Conservation (phyloP, 1,284 basidiomycete species). For the Ganoderma boninense region DNA sequence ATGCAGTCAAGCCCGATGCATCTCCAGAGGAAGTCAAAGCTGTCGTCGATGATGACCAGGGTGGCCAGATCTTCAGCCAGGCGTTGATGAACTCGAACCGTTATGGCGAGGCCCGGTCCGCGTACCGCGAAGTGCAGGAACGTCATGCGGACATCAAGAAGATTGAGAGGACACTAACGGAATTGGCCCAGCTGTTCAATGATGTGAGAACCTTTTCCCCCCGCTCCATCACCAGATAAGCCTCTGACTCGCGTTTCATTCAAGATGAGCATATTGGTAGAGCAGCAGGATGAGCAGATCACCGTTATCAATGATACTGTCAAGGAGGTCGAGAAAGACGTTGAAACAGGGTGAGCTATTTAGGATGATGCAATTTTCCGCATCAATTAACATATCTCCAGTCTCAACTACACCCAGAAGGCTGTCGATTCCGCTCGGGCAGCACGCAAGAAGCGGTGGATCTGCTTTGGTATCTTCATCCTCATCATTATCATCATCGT, state of each 20-base stretch:
- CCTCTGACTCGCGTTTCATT: conserved; percentile 2
- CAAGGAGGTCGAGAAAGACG: conserved; percentile 77
- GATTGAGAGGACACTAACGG: conserved; percentile 92
- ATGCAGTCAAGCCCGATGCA: conserved; percentile 91
- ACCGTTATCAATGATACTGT: conserved; percentile 83
- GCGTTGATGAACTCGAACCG: conserved; percentile 93
- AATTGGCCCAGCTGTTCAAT: conserved; percentile 95
- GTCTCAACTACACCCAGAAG: conserved; percentile 83
- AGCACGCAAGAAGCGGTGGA: conserved; percentile 94
- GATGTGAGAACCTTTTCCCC: conserved; percentile 64
- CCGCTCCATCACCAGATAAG: not conserved
- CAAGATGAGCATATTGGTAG: conserved; percentile 89
- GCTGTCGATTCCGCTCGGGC: conserved; percentile 89
- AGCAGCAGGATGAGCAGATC: conserved; percentile 92
- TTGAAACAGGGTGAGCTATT: conserved; percentile 78
- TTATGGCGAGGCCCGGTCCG: conserved; percentile 89
- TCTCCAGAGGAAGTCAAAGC: conserved; percentile 90
- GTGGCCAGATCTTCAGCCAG: conserved; percentile 93
- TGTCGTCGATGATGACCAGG: conserved; percentile 87
- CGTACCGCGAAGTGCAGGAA: conserved; percentile 95
- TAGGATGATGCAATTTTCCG: not conserved
- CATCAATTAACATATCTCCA: conserved; percentile 40
- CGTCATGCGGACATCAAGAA: conserved; percentile 96
- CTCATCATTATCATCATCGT: conserved; percentile 68
- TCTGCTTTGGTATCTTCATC: conserved; percentile 78